These are phyloP conservation scores for Fusarium falciforme DNA, from an alignment of 2,329 filamentous ascomycete species.

Conservation along the genomic window DNA sequence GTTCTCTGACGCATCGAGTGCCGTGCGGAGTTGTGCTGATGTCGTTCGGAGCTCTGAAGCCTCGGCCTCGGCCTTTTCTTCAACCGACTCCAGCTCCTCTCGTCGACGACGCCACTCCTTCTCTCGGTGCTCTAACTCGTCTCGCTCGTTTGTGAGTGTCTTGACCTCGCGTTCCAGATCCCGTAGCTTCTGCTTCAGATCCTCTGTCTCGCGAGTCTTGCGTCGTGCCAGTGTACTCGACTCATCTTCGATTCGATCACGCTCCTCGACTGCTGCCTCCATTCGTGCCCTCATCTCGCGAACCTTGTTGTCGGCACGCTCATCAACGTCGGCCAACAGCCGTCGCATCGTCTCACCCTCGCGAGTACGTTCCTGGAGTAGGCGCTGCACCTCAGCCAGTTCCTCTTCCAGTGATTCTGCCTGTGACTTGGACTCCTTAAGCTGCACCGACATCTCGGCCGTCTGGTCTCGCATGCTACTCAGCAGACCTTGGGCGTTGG, in stretches of 20 bases:
- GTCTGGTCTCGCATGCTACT: conserved; percentile 94
- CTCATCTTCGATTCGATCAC: conserved; percentile 93
- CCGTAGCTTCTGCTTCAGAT: conserved; percentile 80
- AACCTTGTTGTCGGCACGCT: conserved; percentile 81
- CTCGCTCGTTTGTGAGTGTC: conserved; percentile 77
- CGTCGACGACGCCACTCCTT: conserved; percentile 79
- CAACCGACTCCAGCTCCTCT: conserved; percentile 79
- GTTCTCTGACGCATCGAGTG: conserved; percentile 88
- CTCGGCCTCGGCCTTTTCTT: conserved; percentile 78
- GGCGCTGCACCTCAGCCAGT: conserved; percentile 84
- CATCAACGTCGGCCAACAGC: conserved; percentile 86
- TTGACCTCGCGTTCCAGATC: conserved; percentile 85
- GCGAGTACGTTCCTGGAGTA: conserved; percentile 87
- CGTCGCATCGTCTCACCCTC: conserved; percentile 96
- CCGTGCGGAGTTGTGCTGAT: conserved; percentile 80
- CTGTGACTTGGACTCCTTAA: conserved; percentile 87
- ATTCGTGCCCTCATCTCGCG: conserved; percentile 90
- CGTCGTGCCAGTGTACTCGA: conserved; percentile 81
- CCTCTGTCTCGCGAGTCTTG: conserved; percentile 85
- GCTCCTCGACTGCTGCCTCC: conserved; percentile 92
- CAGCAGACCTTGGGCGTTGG: conserved; percentile 85
- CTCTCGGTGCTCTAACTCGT: conserved; percentile 80
- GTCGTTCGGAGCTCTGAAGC: conserved; percentile 79
- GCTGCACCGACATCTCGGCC: conserved; percentile 86
- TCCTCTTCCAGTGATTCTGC: conserved; percentile 93